Base-by-base conservation (phyloP, 148 eudicot species). In the Arctostaphylos glauca region DNA sequence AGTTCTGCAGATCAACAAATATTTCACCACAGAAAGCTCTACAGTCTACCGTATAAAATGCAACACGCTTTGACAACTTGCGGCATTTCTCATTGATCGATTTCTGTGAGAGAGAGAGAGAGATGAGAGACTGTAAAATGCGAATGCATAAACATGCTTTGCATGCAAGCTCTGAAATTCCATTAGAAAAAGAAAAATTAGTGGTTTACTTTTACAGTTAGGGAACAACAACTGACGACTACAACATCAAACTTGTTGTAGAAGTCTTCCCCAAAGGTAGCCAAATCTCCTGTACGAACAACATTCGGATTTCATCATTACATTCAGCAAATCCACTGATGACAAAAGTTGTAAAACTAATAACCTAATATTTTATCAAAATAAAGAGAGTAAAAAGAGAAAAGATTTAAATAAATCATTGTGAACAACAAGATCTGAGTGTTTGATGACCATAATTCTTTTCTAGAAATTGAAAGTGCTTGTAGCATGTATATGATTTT, bases 11-110 rank as follows among this genome's bases (percentile, higher is more conserved):
- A 90, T 96, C 98, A 84, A 88, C 94, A 90, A 96, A 96, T 83
- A 96, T 91, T 83, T 96, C 99, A 81, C 99, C 99, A 84, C 99
- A 94, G 62, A 96, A 91, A 77, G 87, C 99, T 71, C 97, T 88
- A 82, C 98, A 96, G 67, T 96, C 98, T 73, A 94, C 97, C 9
- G 95, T 80, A 81, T 93, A 96, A 86, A 94, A 96, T 74, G 98
- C 93, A 79, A 94, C 83, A 54, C 88, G 98, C 91, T 93, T 96
- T 59, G 91, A 89, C 83, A 82, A 75, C 86, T 90, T 96, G 82
- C 93, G 96, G 73, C 99, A 96, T 85, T 88, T 93, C 84, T 92
- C 94, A 87, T 96, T 92, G 54, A 96, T 89, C 77, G 76, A 74
- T 91, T 88, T 89, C 99, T 96, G 90, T 48, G 53, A 81, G 54